phyloP scores from a whole-genome alignment of 257 asterid species.

The Hygrophila difformis region DNA sequence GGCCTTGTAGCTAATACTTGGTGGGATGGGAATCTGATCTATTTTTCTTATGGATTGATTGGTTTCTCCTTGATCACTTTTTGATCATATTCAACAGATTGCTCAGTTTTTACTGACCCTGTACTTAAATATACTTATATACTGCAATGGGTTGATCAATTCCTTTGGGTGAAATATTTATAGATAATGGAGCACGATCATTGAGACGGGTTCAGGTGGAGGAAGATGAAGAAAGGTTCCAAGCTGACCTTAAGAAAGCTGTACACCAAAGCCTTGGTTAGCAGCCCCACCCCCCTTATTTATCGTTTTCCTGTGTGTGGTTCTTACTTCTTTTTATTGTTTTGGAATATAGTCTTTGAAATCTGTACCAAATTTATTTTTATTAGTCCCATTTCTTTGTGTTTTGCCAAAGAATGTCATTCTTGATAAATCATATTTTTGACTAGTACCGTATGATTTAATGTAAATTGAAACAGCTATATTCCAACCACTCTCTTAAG shows the following conservation, averaged over 20 bases:
- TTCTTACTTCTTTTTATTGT: constrained; percentile 8
- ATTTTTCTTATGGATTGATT: no score
- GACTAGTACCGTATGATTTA: no score
- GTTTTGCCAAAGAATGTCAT: no score
- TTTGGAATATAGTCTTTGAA: no score
- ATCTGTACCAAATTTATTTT: no score
- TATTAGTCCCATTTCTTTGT: no score
- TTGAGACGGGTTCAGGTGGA: constrained; percentile 66
- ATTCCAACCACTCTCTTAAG: no score
- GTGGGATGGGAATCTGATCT: no score
- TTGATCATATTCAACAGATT: constrained; percentile 1
- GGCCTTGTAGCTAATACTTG: no score
- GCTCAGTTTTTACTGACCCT: constrained; percentile 1
- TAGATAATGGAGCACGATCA: constrained; percentile 53
- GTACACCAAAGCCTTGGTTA: constrained; percentile 92
- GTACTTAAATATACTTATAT: not conserved
- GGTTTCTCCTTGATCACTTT: not conserved
- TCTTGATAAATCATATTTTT: no score
- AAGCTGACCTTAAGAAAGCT: constrained; percentile 85
- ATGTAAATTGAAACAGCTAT: no score
- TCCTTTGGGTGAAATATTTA: not conserved
- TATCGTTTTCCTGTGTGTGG: not conserved
- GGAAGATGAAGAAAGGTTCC: constrained; percentile 90
- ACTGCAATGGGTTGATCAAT: not conserved
- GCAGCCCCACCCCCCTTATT: constrained; percentile 18